Conservation (phyloP, 2,329 filamentous ascomycete species). For the Alternaria alternata region DNA sequence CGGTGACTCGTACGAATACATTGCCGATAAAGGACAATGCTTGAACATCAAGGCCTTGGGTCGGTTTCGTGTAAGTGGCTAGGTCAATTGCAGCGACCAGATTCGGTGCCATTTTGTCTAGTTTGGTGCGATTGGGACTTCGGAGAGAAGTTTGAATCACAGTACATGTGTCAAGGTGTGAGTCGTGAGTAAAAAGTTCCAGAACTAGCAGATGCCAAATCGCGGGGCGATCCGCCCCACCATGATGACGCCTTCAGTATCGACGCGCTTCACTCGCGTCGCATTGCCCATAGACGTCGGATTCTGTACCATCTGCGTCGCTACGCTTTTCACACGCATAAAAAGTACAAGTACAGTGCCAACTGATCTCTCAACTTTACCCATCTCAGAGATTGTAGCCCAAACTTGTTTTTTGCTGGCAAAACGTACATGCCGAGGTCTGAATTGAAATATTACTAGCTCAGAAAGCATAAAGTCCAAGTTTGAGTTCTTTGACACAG, state of each 20-base stretch:
- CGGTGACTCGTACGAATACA: conserved; percentile 63
- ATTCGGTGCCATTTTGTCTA: conserved; percentile 52
- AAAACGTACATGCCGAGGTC: background rate
- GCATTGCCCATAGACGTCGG: background rate
- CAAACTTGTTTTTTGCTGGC: background rate
- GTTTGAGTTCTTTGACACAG: background rate
- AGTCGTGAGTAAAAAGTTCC: conserved; percentile 23
- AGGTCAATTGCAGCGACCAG: conserved; percentile 61
- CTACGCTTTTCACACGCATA: background rate
- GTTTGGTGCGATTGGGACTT: conserved; percentile 2
- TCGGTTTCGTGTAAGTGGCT: conserved; percentile 52
- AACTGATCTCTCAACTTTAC: background rate
- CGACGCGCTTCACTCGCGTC: conserved; percentile 2
- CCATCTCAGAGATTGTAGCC: background rate
- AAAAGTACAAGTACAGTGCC: background rate
- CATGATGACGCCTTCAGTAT: conserved; percentile 9
- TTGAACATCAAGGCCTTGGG: conserved; percentile 61
- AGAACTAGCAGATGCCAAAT: conserved; percentile 16
- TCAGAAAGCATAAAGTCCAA: background rate
- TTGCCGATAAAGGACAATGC: conserved; percentile 66
- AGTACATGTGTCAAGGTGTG: background rate
- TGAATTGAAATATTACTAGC: background rate
- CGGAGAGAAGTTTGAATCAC: background rate
- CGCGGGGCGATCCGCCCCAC: conserved; percentile 25
- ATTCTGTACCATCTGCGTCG: background rate